A percentile compares a stretch with the other conserved stretches of the same genome.
These are phyloP conservation scores for Entomophthora muscae DNA, from an alignment of 371 early-diverging fungal species.

Conservation along the genomic window DNA sequence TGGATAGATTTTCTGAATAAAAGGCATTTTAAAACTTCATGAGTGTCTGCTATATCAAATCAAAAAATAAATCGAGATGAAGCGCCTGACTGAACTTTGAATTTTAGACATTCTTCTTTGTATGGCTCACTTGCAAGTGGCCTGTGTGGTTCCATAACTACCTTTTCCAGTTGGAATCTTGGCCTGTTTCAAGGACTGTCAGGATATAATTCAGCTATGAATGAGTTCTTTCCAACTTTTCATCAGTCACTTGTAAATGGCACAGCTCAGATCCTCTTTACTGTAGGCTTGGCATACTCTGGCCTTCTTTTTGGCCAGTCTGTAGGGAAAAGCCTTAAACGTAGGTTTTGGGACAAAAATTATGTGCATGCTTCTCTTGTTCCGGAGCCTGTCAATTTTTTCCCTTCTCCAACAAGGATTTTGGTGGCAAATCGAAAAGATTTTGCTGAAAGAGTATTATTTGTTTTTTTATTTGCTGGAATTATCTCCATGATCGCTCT, in stretches of 20 bases:
- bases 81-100: not conserved
- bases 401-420: not conserved
- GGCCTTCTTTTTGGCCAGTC: not conserved
- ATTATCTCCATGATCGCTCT: not conserved
- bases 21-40: too few relatives aligned
- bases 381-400: not conserved
- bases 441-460: not conserved
- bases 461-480: not conserved
- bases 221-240: not conserved
- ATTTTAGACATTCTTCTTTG: not conserved
- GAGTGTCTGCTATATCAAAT: not conserved
- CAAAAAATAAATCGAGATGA: not conserved
- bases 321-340: not conserved
- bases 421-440: not conserved
- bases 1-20: not conserved
- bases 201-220: not conserved
- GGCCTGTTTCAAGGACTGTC: slow-evolving; percentile 1
- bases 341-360: not conserved
- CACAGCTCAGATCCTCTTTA: not conserved
- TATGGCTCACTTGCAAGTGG: slow-evolving; percentile 3
- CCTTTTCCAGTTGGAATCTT: slow-evolving; percentile 7
- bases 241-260: not conserved
- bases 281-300: not conserved
- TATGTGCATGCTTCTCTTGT: not conserved
- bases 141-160: slow-evolving; percentile 9